Base-by-base conservation (phyloP, 805 yeast species). In the Saccharomycopsis synnaedendra region DNA sequence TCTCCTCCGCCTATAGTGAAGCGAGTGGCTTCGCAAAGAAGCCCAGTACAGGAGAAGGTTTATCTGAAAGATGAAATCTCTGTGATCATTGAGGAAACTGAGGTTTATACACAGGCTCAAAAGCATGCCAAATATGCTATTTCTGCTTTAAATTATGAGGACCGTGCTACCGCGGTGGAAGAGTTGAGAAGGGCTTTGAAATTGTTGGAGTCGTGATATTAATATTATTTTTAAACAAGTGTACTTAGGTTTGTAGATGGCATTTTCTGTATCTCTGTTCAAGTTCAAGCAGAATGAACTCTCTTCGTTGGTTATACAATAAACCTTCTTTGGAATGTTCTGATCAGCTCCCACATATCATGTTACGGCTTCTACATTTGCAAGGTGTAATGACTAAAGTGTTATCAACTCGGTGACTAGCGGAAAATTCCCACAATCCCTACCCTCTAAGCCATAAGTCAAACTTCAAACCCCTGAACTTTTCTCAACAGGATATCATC, bases 111-210 rank as follows among this genome's bases (percentile, higher is more conserved):
- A 6, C 68, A 72, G 55, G 76, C 81, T 1, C 90, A 83, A 57
- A 82, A 78, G 55, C 74, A 71, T 51, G 84, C 89, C 33, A 82
- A 77, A 58, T 84, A 79, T 60, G 90, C 88, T 1, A 77, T 82
- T 5, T 80, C 87, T 48, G 93, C 94, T 0, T 67, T 84, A 58
- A 82, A 82, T 58, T 84, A 82, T 59, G 90, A 84, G 52, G 94
- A 84, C 56, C 64, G 75, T 35, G 70, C 60, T 3, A 84, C 90
- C 0, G 90, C 90, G 3, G 76, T 78, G 41, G 66, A 65, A 36
- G 86, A 84, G 58, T 62, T 84, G 42, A 41, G 41, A 32, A 19
- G 6, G n/a, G 52, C 54, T 1, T 42, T 51, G 11, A 32, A 33
- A 3, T 31, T 51, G 19, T 38, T 51, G 9, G 44, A 51, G 36